Percentiles rank a stretch among this genome's conserved stretches.
These are phyloP conservation scores for Eimeria sp. DNA, from an alignment of 169 alveolate genomes.

Conservation along the genomic window DNA sequence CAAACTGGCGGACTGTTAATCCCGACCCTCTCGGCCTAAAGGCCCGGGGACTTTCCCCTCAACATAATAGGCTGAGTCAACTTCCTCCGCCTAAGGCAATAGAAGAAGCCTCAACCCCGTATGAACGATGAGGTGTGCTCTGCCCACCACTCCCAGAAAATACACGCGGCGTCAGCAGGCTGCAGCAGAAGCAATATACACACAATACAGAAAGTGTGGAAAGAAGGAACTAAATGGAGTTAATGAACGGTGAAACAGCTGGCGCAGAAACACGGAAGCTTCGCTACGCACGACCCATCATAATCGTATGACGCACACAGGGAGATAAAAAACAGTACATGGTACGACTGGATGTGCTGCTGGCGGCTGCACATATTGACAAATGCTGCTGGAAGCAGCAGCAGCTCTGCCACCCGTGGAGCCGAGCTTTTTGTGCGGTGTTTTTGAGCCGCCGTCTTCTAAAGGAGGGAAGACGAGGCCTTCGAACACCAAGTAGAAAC, in stretches of 20 bases:
- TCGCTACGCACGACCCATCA: no score
- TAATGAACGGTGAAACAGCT: no score
- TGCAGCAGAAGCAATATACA: no score
- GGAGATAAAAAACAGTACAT: no score
- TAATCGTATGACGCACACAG: no score
- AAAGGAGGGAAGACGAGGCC: not conserved
- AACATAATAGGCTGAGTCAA: constrained; percentile 17
- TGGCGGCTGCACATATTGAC: constrained; percentile 22
- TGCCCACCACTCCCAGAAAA: constrained; percentile 52
- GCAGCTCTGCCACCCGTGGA: constrained; percentile 43
- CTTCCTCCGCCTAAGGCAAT: not conserved
- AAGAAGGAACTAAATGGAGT: no score
- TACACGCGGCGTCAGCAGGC: no score
- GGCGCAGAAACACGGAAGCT: no score
- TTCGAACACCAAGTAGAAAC: not conserved
- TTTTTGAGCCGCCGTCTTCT: not conserved
- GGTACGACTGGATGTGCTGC: not conserved
- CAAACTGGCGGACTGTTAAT: no score
- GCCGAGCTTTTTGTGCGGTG: not conserved
- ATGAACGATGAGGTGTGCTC: constrained; percentile 59
- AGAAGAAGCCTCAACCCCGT: not conserved
- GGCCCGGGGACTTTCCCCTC: constrained; percentile 83
- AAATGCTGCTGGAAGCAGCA: not conserved
- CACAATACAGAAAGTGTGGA: no score
- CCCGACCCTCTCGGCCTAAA: constrained; percentile 60